Evolutionary conservation across 106 monocot species (phyloP).

Genomic region (Platanthera zijinensis): DNA sequence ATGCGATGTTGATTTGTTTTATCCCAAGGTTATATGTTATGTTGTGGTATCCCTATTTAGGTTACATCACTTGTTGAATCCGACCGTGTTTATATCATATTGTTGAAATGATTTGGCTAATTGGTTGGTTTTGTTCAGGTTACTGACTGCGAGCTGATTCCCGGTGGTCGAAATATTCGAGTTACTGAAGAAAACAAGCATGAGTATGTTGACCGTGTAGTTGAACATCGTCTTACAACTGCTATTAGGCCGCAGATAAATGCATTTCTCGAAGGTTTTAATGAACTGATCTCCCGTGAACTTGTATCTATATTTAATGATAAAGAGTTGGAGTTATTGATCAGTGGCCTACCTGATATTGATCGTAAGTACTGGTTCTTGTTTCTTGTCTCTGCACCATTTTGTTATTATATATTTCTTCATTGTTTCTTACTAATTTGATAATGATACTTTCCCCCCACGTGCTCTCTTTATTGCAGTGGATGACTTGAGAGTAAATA

Average conservation of each 20-base stretch:
- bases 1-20: not conserved
- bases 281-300: conserved; percentile 72
- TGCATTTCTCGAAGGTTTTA: conserved; percentile 95
- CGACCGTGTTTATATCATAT: not conserved
- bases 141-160: conserved; percentile 88
- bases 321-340: conserved; percentile 93
- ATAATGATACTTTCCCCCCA: not conserved
- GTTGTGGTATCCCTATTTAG: not conserved
- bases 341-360: conserved; percentile 97
- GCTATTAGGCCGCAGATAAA: conserved; percentile 95
- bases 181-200: conserved; percentile 98
- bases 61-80: not conserved
- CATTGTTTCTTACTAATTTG: not conserved
- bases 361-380: conserved; percentile 54
- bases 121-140: conserved; percentile 40
- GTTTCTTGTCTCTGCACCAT: not conserved
- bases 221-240: conserved; percentile 87
- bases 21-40: not conserved
- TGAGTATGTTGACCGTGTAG: conserved; percentile 91
- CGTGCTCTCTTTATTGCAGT: conserved; percentile 30
- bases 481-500: conserved; percentile 92
- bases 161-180: conserved; percentile 84
- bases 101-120: not conserved
- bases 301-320: conserved; percentile 96
- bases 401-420: not conserved